phyloP scores from a whole-genome alignment of 2,329 filamentous ascomycete genomes.

The Delphinella strobiligena region DNA sequence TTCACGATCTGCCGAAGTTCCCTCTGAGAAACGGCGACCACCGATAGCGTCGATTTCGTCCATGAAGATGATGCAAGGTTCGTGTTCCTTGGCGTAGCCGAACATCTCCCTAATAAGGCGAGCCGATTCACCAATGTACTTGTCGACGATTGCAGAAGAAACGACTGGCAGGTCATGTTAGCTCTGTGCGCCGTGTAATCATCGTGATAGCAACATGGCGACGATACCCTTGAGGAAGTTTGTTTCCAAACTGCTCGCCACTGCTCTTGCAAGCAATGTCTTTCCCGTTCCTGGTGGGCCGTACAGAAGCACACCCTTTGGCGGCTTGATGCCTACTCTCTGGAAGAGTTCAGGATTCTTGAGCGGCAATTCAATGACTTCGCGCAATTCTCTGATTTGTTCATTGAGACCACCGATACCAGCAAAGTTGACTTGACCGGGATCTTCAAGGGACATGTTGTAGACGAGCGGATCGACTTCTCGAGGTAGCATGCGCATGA shows the following conservation, averaged over 20 bases:
- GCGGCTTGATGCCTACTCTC: conserved; percentile 95
- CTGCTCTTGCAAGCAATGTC: conserved; percentile 84
- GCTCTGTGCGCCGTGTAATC: too few species aligned
- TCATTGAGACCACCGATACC: conserved; percentile 97
- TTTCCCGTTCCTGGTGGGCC: conserved; percentile 95
- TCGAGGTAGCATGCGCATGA: conserved; percentile 98
- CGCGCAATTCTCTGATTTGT: conserved; percentile 90
- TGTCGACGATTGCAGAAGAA: conserved; percentile 97
- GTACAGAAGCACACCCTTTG: conserved; percentile 92
- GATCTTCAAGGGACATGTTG: conserved; percentile 99
- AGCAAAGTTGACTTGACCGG: conserved; percentile 92
- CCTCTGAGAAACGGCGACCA: conserved; percentile 90
- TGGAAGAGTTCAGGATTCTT: conserved; percentile 98
- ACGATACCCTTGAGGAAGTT: conserved; percentile 86
- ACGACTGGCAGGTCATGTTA: too few species aligned
- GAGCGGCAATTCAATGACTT: conserved; percentile 93
- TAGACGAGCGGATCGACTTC: conserved; percentile 98
- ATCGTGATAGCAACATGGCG: too few species aligned
- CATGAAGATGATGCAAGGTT: conserved; percentile 99
- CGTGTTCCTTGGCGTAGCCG: conserved; percentile 97
- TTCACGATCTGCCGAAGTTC: conserved; percentile 92
- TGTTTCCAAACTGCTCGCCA: conserved; percentile 91
- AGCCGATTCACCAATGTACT: conserved; percentile 97
- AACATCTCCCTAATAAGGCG: conserved; percentile 99
- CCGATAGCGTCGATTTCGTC: conserved; percentile 99